Evolutionary conservation across 768 basidiomycete species (phyloP).

Genomic region (Suillus paluster): DNA sequence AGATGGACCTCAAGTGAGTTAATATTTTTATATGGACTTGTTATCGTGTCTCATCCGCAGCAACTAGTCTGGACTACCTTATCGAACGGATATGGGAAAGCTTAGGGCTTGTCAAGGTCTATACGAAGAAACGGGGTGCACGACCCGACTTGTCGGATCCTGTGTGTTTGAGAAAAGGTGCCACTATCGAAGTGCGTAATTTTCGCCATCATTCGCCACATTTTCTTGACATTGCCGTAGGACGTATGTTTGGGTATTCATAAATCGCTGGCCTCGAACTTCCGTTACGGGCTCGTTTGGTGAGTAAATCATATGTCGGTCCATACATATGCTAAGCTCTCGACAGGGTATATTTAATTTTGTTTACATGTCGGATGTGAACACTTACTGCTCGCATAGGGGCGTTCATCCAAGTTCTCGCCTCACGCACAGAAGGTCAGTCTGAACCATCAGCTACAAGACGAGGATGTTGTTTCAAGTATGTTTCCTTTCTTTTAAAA

Average conservation of each 20-base stretch:
- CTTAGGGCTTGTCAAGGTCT: slow-evolving; percentile 85
- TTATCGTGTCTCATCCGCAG: slow-evolving; percentile 11
- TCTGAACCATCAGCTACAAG: slow-evolving; percentile 78
- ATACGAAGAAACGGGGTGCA: slow-evolving; percentile 96
- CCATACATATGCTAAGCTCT: neutral
- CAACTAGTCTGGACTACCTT: slow-evolving; percentile 65
- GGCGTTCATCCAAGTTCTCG: slow-evolving; percentile 91
- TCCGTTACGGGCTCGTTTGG: slow-evolving; percentile 96
- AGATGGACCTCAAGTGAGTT: slow-evolving; percentile 86
- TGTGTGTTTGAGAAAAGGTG: slow-evolving; percentile 87
- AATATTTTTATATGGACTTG: neutral
- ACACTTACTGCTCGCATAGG: slow-evolving; percentile 47
- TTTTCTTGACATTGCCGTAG: slow-evolving; percentile 36
- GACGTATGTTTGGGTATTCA: slow-evolving; percentile 94
- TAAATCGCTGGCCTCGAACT: slow-evolving; percentile 85
- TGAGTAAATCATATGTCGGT: slow-evolving; percentile 38
- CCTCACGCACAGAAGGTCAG: slow-evolving; percentile 96
- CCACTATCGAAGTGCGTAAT: slow-evolving; percentile 79
- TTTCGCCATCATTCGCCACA: neutral
- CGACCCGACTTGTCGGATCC: slow-evolving; percentile 93
- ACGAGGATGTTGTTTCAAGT: slow-evolving; percentile 92
- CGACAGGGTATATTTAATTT: slow-evolving; percentile 9
- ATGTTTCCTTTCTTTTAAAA: slow-evolving; percentile 35
- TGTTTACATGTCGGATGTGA: slow-evolving; percentile 1
- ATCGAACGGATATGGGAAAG: slow-evolving; percentile 82